Conservation (phyloP, 2,329 filamentous ascomycete genomes). For the Claviceps africana region DNA sequence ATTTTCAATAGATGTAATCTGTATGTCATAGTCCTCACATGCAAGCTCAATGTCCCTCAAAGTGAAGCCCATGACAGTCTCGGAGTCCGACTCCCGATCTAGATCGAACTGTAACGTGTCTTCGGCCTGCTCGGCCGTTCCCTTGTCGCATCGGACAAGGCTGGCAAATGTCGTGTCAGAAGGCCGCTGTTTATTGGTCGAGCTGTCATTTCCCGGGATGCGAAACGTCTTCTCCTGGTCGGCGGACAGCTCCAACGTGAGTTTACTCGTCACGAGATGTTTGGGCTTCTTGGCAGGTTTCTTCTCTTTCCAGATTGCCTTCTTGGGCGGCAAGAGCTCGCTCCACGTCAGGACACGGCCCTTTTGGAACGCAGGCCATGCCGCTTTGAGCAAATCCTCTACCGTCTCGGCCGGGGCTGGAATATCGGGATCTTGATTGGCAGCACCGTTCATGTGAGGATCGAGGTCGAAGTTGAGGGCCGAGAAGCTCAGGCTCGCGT, state of each 20-base stretch:
- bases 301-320: conserved; percentile 65
- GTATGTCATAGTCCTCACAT: conserved; percentile 71
- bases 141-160: conserved; percentile 29
- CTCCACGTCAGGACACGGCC: conserved; percentile 66
- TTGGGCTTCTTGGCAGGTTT: conserved; percentile 67
- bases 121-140: conserved; percentile 22
- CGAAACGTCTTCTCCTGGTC: conserved; percentile 82
- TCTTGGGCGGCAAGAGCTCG: conserved; percentile 68
- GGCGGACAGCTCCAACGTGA: conserved; percentile 69
- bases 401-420: conserved; percentile 59
- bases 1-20: conserved; percentile 35
- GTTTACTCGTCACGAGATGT: conserved; percentile 70
- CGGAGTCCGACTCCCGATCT: conserved; percentile 40
- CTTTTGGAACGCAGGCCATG: conserved; percentile 70
- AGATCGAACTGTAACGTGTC: conserved; percentile 29
- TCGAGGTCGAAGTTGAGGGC: conserved; percentile 36
- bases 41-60: conserved; percentile 72
- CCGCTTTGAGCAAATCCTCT: conserved; percentile 61
- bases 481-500: conserved; percentile 21
- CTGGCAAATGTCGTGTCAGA: conserved; percentile 36
- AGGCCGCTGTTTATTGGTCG: conserved; percentile 39
- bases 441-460: conserved; percentile 25
- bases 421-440: conserved; percentile 47
- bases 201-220: conserved; percentile 47
- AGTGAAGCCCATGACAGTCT: conserved; percentile 59